These are phyloP conservation scores for Lasiosphaeria miniovina DNA, from an alignment of 495 filamentous ascomycete species.

Conservation along the genomic window DNA sequence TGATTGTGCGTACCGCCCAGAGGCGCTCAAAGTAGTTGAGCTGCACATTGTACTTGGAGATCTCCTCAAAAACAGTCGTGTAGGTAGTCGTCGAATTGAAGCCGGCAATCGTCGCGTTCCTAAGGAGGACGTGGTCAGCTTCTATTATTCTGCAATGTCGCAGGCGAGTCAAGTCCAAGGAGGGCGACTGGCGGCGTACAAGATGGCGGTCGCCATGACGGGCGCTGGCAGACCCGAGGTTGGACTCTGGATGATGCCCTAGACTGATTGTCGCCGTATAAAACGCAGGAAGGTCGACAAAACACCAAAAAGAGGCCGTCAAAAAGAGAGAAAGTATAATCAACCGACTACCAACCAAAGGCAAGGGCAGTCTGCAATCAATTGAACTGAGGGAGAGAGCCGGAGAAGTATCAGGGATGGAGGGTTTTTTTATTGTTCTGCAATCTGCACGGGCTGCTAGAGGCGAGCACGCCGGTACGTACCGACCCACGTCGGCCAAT, in stretches of 20 bases:
- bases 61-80: slow-evolving; percentile 79
- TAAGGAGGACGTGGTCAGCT: slow-evolving; percentile 23
- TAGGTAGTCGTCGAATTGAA: slow-evolving; percentile 58
- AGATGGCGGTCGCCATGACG: slow-evolving; percentile 37
- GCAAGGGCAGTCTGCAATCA: too few relatives aligned
- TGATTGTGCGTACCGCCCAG: slow-evolving; percentile 69
- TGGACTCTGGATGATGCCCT: too few relatives aligned
- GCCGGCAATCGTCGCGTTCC: slow-evolving; percentile 49
- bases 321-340: too few relatives aligned
- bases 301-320: too few relatives aligned
- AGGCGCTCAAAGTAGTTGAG: slow-evolving; percentile 79
- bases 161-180: neutral
- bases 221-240: slow-evolving; percentile 2
- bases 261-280: too few relatives aligned
- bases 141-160: neutral
- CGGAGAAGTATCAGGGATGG: neutral
- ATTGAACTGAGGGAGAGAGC: too few relatives aligned
- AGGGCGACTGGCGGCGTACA: slow-evolving; percentile 29
- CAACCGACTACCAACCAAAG: too few relatives aligned
- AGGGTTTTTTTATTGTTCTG: slow-evolving; percentile 21
- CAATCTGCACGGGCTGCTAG: too few relatives aligned
- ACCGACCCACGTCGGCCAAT: neutral
- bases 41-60: slow-evolving; percentile 81
- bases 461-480: too few relatives aligned
- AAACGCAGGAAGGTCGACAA: too few relatives aligned